phyloP scores from a whole-genome alignment of 106 monocot species.

The Allium cepa region DNA sequence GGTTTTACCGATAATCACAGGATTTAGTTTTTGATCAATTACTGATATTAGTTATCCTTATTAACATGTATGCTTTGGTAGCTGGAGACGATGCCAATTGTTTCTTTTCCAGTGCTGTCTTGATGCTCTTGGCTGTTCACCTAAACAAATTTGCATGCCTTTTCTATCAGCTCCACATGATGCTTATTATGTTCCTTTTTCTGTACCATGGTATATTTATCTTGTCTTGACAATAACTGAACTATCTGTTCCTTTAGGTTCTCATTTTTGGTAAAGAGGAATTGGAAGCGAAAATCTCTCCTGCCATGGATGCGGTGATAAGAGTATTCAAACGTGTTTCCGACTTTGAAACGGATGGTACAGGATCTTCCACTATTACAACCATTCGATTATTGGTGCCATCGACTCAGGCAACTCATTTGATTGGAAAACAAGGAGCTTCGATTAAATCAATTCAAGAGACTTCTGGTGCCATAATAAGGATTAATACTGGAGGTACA shows the following conservation, averaged over 20 bases:
- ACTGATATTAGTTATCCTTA: too few species aligned
- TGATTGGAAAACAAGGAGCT: conserved; percentile 51
- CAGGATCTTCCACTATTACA: not conserved
- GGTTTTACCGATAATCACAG: too few species aligned
- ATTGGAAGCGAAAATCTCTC: conserved; percentile 55
- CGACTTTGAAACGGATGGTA: conserved; percentile 30
- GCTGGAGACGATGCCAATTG: too few species aligned
- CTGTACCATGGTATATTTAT: not conserved
- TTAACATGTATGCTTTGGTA: too few species aligned
- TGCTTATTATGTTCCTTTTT: too few species aligned
- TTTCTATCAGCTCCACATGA: too few species aligned
- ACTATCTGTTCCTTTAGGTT: conserved; percentile 39
- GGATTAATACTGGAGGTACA: conserved; percentile 8
- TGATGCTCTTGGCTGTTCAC: too few species aligned
- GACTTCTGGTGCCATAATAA: conserved; percentile 8
- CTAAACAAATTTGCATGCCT: too few species aligned
- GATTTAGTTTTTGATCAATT: too few species aligned
- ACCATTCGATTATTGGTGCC: conserved; percentile 9
- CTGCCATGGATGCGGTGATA: conserved; percentile 80
- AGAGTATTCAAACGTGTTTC: conserved; percentile 67
- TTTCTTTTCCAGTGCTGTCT: too few species aligned
- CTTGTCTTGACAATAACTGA: not conserved
- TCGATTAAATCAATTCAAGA: conserved; percentile 54
- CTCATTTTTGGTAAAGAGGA: conserved; percentile 83
- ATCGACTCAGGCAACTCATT: conserved; percentile 42